A percentile compares a stretch with the other conserved stretches of the same genome.
Evolutionary conservation across 1,139 yeast species (phyloP).

Genomic region (Taphrina confusa): DNA sequence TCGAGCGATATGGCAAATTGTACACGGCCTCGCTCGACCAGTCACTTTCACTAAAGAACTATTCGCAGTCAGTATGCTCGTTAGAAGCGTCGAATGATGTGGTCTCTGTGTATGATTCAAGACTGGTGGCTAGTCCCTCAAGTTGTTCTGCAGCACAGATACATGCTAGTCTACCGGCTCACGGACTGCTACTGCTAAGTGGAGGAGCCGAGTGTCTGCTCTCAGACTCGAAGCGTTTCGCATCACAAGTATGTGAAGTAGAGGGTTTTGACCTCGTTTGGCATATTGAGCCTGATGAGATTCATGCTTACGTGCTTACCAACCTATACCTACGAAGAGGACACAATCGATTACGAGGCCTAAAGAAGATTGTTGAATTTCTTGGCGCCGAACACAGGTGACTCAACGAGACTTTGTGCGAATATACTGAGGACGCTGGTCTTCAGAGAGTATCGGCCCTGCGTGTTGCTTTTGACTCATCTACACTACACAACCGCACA

Average conservation of each 20-base stretch:
- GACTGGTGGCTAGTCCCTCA: neutral
- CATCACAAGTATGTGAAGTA: neutral
- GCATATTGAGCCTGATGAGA: neutral
- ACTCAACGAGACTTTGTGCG: no score
- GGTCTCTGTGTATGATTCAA: neutral
- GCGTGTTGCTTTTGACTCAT: no score
- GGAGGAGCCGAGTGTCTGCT: conserved; percentile 15
- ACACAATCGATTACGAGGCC: neutral
- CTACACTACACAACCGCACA: no score
- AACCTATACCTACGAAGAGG: conserved; percentile 12
- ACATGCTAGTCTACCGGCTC: neutral
- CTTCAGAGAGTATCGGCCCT: no score
- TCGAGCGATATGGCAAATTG: conserved; percentile 9
- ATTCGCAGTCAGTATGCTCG: no score
- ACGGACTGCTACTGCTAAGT: neutral
- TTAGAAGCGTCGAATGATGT: no score
- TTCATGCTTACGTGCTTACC: conserved; percentile 5
- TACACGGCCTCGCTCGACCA: no score
- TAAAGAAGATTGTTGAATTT: neutral
- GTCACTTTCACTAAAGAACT: no score
- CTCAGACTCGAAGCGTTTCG: conserved; percentile 1
- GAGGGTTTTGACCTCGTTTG: neutral
- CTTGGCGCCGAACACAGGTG: no score
- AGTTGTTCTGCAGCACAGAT: neutral
- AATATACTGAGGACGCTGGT: no score